Percentiles rank a stretch among this genome's conserved stretches.
Evolutionary conservation across 352 stramenopile genomes (phyloP).

Genomic region (Phytopythium vexans): DNA sequence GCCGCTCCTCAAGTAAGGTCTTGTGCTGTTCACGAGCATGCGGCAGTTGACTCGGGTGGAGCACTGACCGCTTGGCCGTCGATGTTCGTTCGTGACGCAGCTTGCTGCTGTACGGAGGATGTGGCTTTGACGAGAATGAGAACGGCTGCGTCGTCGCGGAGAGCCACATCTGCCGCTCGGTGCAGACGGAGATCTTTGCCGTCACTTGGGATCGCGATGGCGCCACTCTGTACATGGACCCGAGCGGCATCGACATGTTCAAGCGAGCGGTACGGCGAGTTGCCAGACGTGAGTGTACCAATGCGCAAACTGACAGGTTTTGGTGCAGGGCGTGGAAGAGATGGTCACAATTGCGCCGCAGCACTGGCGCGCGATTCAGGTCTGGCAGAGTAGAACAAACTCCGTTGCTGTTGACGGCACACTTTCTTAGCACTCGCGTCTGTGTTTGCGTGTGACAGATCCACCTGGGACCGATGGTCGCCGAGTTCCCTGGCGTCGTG

Average conservation of each 20-base stretch:
- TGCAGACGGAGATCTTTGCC: slow-evolving; percentile 84
- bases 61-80: background rate
- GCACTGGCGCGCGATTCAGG: slow-evolving; percentile 78
- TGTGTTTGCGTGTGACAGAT: slow-evolving; percentile 42
- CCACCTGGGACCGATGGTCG: slow-evolving; percentile 82
- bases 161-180: slow-evolving; percentile 66
- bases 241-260: slow-evolving; percentile 80
- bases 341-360: slow-evolving; percentile 71
- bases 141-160: slow-evolving; percentile 34
- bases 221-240: slow-evolving; percentile 82
- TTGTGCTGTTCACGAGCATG: too few species aligned
- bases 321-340: slow-evolving; percentile 50
- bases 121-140: slow-evolving; percentile 76
- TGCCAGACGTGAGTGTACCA: too few species aligned
- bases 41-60: too few species aligned
- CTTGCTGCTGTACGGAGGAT: slow-evolving; percentile 78
- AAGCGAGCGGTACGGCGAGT: slow-evolving; percentile 46
- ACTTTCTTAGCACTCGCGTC: background rate
- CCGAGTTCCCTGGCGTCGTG: slow-evolving; percentile 80
- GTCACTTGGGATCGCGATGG: slow-evolving; percentile 76
- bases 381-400: slow-evolving; percentile 7
- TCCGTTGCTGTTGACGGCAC: background rate
- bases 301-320: background rate
- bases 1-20: slow-evolving; percentile 71
- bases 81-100: slow-evolving; percentile 18